phyloP scores from a whole-genome alignment of 768 basidiomycete genomes.

The Pisolithus marmoratus region DNA sequence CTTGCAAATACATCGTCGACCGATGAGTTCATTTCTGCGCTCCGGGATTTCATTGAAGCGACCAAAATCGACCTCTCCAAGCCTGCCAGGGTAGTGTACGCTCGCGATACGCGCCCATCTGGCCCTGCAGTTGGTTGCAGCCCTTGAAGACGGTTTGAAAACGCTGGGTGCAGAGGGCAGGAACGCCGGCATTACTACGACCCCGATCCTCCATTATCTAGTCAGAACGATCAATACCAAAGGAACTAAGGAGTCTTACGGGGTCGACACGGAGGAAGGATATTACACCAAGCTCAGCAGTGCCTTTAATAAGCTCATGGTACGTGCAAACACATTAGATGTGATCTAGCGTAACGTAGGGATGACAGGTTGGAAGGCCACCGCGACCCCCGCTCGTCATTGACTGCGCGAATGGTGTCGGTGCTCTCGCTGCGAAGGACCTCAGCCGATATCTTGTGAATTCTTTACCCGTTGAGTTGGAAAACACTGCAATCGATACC shows the following conservation, averaged over 20 bases:
- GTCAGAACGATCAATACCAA: conserved; percentile 87
- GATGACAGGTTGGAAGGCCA: conserved; percentile 50
- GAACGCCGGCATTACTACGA: conserved; percentile 83
- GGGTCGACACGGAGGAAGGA: conserved; percentile 73
- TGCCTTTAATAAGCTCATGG: conserved; percentile 85
- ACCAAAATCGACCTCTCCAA: conserved; percentile 73
- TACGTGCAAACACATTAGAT: conserved; percentile 35
- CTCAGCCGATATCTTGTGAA: conserved; percentile 56
- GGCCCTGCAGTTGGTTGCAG: conserved; percentile 67
- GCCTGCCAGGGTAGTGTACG: conserved; percentile 83
- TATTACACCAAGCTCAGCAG: conserved; percentile 77
- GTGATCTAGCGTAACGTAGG: conserved; percentile 4
- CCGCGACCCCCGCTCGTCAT: conserved; percentile 57
- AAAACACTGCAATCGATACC: conserved; percentile 62
- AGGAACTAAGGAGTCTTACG: conserved; percentile 71
- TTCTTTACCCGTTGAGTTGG: conserved; percentile 56
- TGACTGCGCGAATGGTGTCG: conserved; percentile 99
- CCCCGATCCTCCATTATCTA: conserved; percentile 93
- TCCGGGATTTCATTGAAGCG: conserved; percentile 56
- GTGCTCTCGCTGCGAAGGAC: conserved; percentile 62
- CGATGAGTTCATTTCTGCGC: conserved; percentile 60
- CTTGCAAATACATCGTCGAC: conserved; percentile 80
- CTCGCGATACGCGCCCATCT: conserved; percentile 88
- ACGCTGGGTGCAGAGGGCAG: conserved; percentile 64
- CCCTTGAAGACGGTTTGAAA: conserved; percentile 78